phyloP scores from a whole-genome alignment of 768 basidiomycete species.

The Xerocomus spinulosus region DNA sequence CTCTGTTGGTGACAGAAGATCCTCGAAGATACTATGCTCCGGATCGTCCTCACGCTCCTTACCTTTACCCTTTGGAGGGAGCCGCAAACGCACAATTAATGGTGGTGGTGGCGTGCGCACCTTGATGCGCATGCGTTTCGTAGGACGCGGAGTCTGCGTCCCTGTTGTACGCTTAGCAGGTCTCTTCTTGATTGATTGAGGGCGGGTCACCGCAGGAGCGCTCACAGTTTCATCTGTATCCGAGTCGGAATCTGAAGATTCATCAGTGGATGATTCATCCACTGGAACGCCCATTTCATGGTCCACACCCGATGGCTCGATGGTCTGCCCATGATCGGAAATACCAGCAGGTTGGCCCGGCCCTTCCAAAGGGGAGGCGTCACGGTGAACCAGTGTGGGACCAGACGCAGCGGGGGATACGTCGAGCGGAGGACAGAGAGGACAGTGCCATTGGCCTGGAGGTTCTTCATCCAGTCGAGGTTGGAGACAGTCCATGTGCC shows the following conservation, averaged over 20 bases:
- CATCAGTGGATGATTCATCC: constrained; percentile 33
- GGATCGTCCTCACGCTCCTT: constrained; percentile 66
- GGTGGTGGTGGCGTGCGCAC: constrained; percentile 33
- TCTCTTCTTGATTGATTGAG: constrained; percentile 26
- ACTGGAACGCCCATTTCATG: constrained; percentile 33
- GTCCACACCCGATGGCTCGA: constrained; percentile 19
- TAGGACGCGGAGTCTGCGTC: constrained; percentile 26
- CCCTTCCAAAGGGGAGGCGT: constrained; percentile 41
- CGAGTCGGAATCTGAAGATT: constrained; percentile 30
- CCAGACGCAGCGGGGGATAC: constrained; percentile 7
- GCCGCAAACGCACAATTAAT: constrained; percentile 47
- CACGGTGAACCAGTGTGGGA: constrained; percentile 22
- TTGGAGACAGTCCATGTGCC: constrained; percentile 77
- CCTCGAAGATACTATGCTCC: constrained; percentile 71
- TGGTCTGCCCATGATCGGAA: constrained; percentile 29
- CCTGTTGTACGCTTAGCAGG: constrained; percentile 23
- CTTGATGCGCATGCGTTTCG: constrained; percentile 48
- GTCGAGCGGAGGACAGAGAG: constrained; percentile 46
- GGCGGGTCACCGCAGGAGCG: constrained; percentile 10
- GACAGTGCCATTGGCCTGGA: constrained; percentile 75
- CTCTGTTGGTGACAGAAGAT: constrained; percentile 63
- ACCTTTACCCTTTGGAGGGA: constrained; percentile 60
- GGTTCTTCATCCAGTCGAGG: constrained; percentile 72
- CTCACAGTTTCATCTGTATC: constrained; percentile 24
- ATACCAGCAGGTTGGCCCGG: constrained; percentile 13